phyloP scores from a whole-genome alignment of 345 rosid species.

The Sisymbrium altissimum region DNA sequence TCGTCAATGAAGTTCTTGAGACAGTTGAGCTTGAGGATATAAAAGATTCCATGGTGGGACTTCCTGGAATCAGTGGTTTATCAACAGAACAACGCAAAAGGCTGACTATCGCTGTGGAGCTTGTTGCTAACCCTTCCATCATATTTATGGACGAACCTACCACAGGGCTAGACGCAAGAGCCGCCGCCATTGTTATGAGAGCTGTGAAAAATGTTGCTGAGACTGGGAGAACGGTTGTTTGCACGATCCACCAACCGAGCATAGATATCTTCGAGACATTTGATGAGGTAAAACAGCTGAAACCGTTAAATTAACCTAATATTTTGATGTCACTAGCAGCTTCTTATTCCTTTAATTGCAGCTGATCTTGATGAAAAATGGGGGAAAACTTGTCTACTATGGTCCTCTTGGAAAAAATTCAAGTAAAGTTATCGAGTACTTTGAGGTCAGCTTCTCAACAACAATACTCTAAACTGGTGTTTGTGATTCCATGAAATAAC shows the following conservation, averaged over 20 bases:
- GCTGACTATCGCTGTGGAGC: constrained; percentile 54
- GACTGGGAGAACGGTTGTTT: constrained; percentile 51
- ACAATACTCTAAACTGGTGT: neutral
- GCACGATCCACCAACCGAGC: constrained; percentile 59
- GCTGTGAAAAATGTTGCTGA: constrained; percentile 47
- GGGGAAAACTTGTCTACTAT: constrained; percentile 39
- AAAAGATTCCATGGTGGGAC: constrained; percentile 45
- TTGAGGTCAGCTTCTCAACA: constrained; percentile 32
- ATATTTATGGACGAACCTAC: constrained; percentile 60
- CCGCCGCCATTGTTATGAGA: constrained; percentile 56
- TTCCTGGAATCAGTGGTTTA: constrained; percentile 40
- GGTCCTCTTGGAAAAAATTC: constrained; percentile 44
- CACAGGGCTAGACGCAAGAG: constrained; percentile 53
- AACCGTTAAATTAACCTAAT: neutral
- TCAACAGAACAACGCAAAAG: constrained; percentile 52
- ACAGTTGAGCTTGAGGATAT: constrained; percentile 46
- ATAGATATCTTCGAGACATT: constrained; percentile 49
- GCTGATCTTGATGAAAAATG: constrained; percentile 43
- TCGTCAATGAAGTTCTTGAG: constrained; percentile 42
- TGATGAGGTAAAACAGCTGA: constrained; percentile 39
- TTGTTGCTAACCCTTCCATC: constrained; percentile 51
- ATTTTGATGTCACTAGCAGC: neutral
- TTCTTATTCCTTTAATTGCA: constrained; percentile 15
- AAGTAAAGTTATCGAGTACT: constrained; percentile 38
- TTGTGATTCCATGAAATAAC: neutral